Base-by-base conservation (phyloP, 1,139 yeast genomes). In the Yamadazyma blattariae region DNA sequence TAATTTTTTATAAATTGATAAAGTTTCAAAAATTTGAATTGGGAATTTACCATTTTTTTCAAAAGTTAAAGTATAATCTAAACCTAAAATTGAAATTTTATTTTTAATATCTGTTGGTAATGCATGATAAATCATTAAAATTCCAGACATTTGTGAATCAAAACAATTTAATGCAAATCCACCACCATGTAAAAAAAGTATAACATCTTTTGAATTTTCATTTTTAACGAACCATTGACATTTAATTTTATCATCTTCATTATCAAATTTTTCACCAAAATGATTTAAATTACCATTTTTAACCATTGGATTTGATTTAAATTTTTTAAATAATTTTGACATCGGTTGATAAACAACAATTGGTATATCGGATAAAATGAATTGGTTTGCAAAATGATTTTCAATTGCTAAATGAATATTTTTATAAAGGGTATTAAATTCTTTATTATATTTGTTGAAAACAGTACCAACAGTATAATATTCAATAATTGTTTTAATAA, bases 21-120 rank as follows among this genome's bases (percentile, higher is more conserved):
- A 47, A 4, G 64, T 46, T 46, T 72, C 71, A 36, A 51, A 46
- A 29, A 71, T 51, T 46, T 71, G 78, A 10, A 55, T 54, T 2
- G 79, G 79, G 43, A 54, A 71, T 9, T 34, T 45, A 3, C 44
- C 37, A 21, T 45, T 38, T 12, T 46, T 50, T 29, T 56, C 45
- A 30, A 61, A 56, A 4, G 67, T 51, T 25, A 66, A 51, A 4
- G 70, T 56, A 40, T 70, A 70, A 47, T 70, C 75, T 13, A 68
- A 42, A 4, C 59, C 42, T 12, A 67, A 46, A 12, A 68, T 50
- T 8, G 64, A 53, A 14, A 55, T 33, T 17, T 47, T 45, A 10
- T 36, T 23, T 24, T 52, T 40, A 10, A 41, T 41, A 4, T 45
- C 39, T 21, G 39, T 42, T 3, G 58, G 55, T 18, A 59, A 46